A percentile compares a stretch with the other conserved stretches of the same genome.
phyloP scores from a whole-genome alignment of 1,284 basidiomycete genomes.

The Ustilago vetiveriae region DNA sequence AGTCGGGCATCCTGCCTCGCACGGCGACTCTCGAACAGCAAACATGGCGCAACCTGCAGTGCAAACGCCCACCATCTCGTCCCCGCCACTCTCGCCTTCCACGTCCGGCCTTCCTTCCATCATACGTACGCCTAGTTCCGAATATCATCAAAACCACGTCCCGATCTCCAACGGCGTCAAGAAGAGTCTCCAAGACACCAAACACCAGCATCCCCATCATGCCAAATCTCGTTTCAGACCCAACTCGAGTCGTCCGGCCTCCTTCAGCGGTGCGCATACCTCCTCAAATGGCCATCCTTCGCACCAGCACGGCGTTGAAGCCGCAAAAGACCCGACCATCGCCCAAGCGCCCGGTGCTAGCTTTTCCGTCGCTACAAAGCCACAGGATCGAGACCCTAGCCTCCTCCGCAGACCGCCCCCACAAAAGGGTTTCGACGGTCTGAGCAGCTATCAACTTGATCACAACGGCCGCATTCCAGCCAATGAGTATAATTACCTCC shows the following conservation, averaged over 20 bases:
- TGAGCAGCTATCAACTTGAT: constrained; percentile 40
- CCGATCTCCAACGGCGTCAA: constrained; percentile 7
- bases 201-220: too few relatives aligned
- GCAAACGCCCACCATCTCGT: constrained; percentile 26
- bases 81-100: constrained; percentile 37
- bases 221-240: constrained; percentile 3
- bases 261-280: neutral
- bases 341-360: constrained; percentile 39
- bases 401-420: constrained; percentile 30
- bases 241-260: constrained; percentile 5
- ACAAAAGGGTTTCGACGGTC: constrained; percentile 20
- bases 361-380: constrained; percentile 43
- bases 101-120: constrained; percentile 5
- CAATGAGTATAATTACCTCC: constrained; percentile 36
- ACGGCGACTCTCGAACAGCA: neutral
- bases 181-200: constrained; percentile 12
- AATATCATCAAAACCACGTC: neutral
- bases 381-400: constrained; percentile 43
- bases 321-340: constrained; percentile 24
- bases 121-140: constrained; percentile 11
- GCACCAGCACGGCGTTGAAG: constrained; percentile 26
- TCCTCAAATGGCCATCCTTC: neutral
- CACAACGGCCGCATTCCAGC: constrained; percentile 45
- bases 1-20: neutral
- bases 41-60: constrained; percentile 39